Evolutionary conservation across 2,329 filamentous ascomycete species (phyloP).

Genomic region (Thermothelomyces thermophilus): DNA sequence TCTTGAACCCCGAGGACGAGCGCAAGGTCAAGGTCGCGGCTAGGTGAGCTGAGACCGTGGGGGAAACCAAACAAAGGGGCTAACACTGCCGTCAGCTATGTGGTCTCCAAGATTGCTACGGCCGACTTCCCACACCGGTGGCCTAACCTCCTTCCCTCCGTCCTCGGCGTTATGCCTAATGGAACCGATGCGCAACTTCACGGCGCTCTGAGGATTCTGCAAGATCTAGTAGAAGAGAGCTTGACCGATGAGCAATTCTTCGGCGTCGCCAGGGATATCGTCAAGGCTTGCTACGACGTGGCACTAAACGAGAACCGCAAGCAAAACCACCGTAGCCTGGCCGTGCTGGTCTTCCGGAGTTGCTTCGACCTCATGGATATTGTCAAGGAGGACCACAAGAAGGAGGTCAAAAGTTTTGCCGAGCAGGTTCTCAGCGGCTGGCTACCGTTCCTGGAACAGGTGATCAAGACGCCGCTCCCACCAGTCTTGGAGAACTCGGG

Average conservation of each 20-base stretch:
- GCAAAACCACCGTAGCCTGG: conserved; percentile 70
- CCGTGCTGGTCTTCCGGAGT: conserved; percentile 81
- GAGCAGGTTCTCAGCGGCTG: conserved; percentile 77
- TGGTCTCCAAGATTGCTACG: conserved; percentile 89
- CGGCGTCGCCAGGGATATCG: conserved; percentile 74
- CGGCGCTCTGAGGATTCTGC: conserved; percentile 79
- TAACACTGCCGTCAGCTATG: conserved; percentile 40
- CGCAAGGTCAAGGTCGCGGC: conserved; percentile 85
- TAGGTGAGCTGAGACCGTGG: conserved; percentile 49
- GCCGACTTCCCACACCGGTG: conserved; percentile 92
- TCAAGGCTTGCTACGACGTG: conserved; percentile 76
- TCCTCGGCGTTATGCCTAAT: conserved; percentile 69
- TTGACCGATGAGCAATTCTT: conserved; percentile 96
- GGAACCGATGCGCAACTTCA: conserved; percentile 77
- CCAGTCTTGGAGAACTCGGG: conserved; percentile 51
- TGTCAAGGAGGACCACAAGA: conserved; percentile 87
- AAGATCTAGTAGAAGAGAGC: conserved; percentile 86
- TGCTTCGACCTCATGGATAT: conserved; percentile 96
- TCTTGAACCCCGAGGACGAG: conserved; percentile 65
- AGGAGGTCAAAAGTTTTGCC: conserved; percentile 80
- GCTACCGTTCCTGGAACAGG: conserved; percentile 81
- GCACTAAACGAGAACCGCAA: conserved; percentile 70
- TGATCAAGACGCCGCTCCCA: conserved; percentile 69
- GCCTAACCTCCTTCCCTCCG: conserved; percentile 77
- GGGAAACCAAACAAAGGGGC: neutral